Evolutionary conservation across 2,329 filamentous ascomycete species (phyloP).

Genomic region (Chaetomium sp.): DNA sequence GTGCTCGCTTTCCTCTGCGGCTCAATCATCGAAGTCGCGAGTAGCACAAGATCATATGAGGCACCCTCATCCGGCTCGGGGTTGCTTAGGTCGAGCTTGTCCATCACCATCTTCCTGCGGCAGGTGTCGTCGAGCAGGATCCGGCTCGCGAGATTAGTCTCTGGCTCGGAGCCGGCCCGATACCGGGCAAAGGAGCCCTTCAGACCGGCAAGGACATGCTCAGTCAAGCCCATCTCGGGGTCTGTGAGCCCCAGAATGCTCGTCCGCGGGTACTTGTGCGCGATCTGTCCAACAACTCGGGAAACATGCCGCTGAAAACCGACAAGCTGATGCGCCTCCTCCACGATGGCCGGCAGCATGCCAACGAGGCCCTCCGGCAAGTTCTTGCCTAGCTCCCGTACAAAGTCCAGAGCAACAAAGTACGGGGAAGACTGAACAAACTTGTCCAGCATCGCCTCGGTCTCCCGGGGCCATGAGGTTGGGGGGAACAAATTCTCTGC

Average conservation of each 20-base stretch:
- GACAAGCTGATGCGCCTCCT: conserved; percentile 39
- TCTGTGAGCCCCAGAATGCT: conserved; percentile 44
- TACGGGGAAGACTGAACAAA: conserved; percentile 42
- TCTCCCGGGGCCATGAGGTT: conserved; percentile 36
- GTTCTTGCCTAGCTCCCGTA: conserved; percentile 36
- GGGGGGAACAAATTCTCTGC: conserved; percentile 13
- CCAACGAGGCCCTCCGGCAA: conserved; percentile 36
- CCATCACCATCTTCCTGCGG: conserved; percentile 29
- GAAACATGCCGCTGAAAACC: conserved; percentile 41
- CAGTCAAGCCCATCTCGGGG: conserved; percentile 37
- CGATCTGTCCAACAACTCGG: conserved; percentile 43
- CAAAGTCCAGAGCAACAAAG: conserved; percentile 37
- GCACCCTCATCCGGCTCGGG: conserved; percentile 21
- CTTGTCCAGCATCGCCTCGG: conserved; percentile 35
- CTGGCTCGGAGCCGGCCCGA: conserved; percentile 33
- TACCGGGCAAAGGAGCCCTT: conserved; percentile 40
- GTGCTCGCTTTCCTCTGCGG: conserved; percentile 10
- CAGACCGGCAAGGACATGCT: conserved; percentile 40
- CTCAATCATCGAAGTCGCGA: conserved; percentile 35
- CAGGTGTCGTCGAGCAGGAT: conserved; percentile 18
- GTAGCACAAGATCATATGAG: conserved; percentile 37
- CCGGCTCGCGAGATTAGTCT: conserved; percentile 31
- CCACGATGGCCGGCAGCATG: conserved; percentile 35
- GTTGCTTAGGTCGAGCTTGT: conserved; percentile 33
- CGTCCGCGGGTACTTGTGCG: conserved; percentile 46